Evolutionary conservation across 2,329 filamentous ascomycete species (phyloP).

Genomic region (Pestalotiopsis sp.): DNA sequence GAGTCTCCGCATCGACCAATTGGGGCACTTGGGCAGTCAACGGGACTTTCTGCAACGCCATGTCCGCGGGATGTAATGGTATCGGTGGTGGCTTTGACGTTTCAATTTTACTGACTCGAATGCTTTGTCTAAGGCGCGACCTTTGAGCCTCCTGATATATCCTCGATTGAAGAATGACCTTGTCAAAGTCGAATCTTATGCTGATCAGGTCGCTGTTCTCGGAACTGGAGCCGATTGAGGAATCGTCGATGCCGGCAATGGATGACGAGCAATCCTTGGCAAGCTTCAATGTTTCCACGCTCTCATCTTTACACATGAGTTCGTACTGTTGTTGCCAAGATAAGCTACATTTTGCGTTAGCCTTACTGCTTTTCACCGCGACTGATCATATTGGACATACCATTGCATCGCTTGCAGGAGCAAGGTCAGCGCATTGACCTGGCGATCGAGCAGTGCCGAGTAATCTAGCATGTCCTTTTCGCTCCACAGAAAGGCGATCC

Average conservation of each 20-base stretch:
- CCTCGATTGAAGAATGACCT: neutral
- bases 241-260: neutral
- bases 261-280: neutral
- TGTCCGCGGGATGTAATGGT: too few species aligned
- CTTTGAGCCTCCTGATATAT: neutral
- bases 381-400: slow-evolving; percentile 6
- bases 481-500: slow-evolving; percentile 15
- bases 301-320: neutral
- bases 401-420: slow-evolving; percentile 21
- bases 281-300: neutral
- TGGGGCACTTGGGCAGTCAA: neutral
- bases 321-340: neutral
- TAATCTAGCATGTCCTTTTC: slow-evolving; percentile 15
- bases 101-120: neutral
- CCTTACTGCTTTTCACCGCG: neutral
- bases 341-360: neutral
- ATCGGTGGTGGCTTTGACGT: neutral
- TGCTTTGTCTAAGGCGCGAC: neutral
- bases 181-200: neutral
- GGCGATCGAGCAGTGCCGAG: slow-evolving; percentile 17
- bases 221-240: neutral
- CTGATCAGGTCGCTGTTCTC: neutral
- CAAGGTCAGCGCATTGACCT: slow-evolving; percentile 20
- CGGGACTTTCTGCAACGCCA: too few species aligned
- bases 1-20: too few species aligned